A percentile compares a stretch with the other conserved stretches of the same genome.
Conservation (phyloP, 768 basidiomycete species). For the Asterophora parasitica region DNA sequence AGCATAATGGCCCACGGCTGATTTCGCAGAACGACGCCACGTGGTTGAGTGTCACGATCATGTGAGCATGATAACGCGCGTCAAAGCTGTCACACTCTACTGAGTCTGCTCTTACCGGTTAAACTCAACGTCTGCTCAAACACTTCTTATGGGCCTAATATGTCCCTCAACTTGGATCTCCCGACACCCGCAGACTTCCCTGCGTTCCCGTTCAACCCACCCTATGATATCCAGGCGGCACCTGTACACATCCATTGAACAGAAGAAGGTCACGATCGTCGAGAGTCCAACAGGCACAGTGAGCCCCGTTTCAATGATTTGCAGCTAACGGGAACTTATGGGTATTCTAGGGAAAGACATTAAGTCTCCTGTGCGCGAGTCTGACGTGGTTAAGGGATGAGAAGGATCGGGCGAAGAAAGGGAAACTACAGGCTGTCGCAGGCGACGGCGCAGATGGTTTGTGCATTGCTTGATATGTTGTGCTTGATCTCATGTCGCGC, state of each 20-base stretch:
- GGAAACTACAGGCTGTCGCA: slow-evolving; percentile 43
- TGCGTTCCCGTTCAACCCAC: slow-evolving; percentile 78
- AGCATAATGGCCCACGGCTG: too few relatives aligned
- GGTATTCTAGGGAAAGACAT: slow-evolving; percentile 69
- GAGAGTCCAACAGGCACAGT: slow-evolving; percentile 92
- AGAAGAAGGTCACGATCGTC: slow-evolving; percentile 71
- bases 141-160: not conserved
- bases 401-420: slow-evolving; percentile 62
- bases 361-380: slow-evolving; percentile 72
- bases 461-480: slow-evolving; percentile 2
- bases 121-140: too few relatives aligned
- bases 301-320: slow-evolving; percentile 17
- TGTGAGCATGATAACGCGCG: slow-evolving; percentile 5
- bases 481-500: not conserved
- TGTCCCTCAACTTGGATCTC: slow-evolving; percentile 33
- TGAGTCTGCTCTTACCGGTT: too few relatives aligned
- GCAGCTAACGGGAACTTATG: not conserved
- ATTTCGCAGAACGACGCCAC: too few relatives aligned
- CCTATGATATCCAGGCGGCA: slow-evolving; percentile 84
- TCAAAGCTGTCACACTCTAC: not conserved
- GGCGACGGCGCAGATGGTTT: slow-evolving; percentile 30
- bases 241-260: slow-evolving; percentile 75
- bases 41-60: not conserved
- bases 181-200: slow-evolving; percentile 65
- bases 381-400: slow-evolving; percentile 75